Percentiles rank a stretch among this genome's conserved stretches.
These are phyloP conservation scores for Nyssa sinensis DNA, from an alignment of 148 eudicot genomes.

Conservation along the genomic window DNA sequence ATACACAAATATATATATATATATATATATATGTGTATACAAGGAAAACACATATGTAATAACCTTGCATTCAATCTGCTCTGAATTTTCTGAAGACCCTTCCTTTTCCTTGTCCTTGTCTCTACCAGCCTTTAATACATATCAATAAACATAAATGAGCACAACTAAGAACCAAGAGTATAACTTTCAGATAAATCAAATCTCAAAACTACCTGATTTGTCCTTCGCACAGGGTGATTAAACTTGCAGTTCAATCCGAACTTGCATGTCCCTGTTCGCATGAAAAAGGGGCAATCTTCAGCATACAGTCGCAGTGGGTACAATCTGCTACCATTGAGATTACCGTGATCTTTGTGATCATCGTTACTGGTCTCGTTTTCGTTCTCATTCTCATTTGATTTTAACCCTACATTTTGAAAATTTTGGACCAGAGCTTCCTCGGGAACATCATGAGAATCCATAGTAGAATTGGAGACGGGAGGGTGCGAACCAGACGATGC, in stretches of 20 bases:
- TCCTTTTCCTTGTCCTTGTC: slow-evolving; percentile 29
- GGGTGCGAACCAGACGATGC: not conserved
- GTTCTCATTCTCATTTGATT: not conserved
- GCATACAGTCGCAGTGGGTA: slow-evolving; percentile 46
- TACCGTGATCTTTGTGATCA: not conserved
- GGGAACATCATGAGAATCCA: not conserved
- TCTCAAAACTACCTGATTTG: slow-evolving; percentile 35
- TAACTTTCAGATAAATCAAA: not conserved
- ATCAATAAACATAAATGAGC: not conserved
- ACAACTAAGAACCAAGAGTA: not conserved
- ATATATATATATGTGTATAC: not conserved
- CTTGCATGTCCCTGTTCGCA: slow-evolving; percentile 61
- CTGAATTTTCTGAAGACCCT: slow-evolving; percentile 21
- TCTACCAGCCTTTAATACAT: slow-evolving; percentile 19
- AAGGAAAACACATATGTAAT: not conserved
- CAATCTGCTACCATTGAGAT: slow-evolving; percentile 1
- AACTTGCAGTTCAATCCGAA: slow-evolving; percentile 60
- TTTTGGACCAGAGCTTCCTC: not conserved
- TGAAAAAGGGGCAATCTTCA: slow-evolving; percentile 50
- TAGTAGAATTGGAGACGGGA: not conserved
- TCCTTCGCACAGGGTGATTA: slow-evolving; percentile 40
- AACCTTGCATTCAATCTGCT: slow-evolving; percentile 63
- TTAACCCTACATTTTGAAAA: not conserved
- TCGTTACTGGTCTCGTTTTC: not conserved
- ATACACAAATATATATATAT: not conserved